Base-by-base conservation (phyloP, 2,329 filamentous ascomycete species). In the Herpotrichia juniperi region DNA sequence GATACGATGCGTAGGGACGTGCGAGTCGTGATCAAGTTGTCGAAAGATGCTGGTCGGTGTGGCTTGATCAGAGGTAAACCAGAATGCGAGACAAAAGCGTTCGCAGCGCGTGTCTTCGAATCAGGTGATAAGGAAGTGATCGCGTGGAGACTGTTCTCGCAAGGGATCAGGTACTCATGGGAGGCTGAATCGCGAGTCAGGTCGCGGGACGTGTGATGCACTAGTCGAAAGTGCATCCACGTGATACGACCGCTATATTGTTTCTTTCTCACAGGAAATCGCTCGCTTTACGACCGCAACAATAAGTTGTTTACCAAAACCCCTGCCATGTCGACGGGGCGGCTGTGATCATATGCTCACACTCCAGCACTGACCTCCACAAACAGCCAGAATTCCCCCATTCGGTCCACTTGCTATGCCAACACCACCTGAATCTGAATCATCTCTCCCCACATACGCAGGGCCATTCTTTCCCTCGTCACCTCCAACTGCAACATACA, bases 361-460 rank as follows among this genome's bases (percentile, higher is more conserved):
- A 25, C 26, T 28, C 53, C 51, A 67, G 61, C 58, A 67, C 57
- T 67, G 56, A 65, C 61, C 46, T 48, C 45, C 42, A 25, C 53
- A 40, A 53, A 50, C 49, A 61, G 53, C 25, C 31, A 22, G 35
- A 56, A 54, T 59, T 51, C 45, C 59, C 26, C 46, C 54, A 47
- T 52, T 48, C 40, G 55, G n/a, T 32, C 12, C 34, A 14, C 42
- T 45, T 31, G 22, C 28, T 24, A 45, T 45, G 30, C n/a, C 14
- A 2, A 26, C 40, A 42, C 21, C 42, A 21, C 7, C 37, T 21
- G 25, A 53, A 39, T 54, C 59, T 31, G 52, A 68, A 54, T 60
- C 63, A 43, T 66, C 61, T 28, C 53, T 66, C 16, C 55, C 64
- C 24, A 54, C 50, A 24, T 51, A 54, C 30, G 24, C 25, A 34